A percentile compares a stretch with the other conserved stretches of the same genome.
Evolutionary conservation across 495 filamentous ascomycete species (phyloP).

Genomic region (Pseudevernia furfuracea): DNA sequence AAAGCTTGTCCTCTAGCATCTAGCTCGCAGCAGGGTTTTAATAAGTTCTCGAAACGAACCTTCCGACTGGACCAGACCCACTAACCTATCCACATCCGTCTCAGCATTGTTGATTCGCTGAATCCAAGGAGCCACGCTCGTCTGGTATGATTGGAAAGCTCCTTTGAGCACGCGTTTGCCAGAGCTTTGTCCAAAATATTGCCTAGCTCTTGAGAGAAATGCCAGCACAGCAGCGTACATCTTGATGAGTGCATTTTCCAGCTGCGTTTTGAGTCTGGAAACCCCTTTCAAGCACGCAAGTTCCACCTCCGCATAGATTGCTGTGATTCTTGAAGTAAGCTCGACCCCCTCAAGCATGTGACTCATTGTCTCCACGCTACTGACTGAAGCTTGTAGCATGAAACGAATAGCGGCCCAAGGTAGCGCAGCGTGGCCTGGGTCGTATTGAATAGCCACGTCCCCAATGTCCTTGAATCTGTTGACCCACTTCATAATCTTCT

Average conservation of each 20-base stretch:
- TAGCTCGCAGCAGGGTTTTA: not conserved
- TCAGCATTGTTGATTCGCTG: slow-evolving; percentile 5
- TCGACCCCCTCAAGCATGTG: slow-evolving; percentile 24
- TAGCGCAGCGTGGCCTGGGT: slow-evolving; percentile 24
- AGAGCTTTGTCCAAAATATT: slow-evolving; percentile 19
- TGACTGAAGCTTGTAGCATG: slow-evolving; percentile 14
- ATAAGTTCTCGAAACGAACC: not conserved
- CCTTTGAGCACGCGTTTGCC: slow-evolving; percentile 9
- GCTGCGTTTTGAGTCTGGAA: slow-evolving; percentile 20
- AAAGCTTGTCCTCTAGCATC: too few relatives aligned
- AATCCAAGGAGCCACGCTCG: slow-evolving; percentile 4
- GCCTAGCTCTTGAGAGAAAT: slow-evolving; percentile 21
- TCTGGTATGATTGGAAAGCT: slow-evolving; percentile 9
- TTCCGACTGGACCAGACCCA: slow-evolving; percentile 17
- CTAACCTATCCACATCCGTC: slow-evolving; percentile 15
- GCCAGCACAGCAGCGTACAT: slow-evolving; percentile 22
- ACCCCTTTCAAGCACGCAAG: slow-evolving; percentile 10
- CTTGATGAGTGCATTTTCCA: slow-evolving; percentile 23
- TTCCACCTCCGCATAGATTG: slow-evolving; percentile 23
- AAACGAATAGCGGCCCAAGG: slow-evolving; percentile 27
- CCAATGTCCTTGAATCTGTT: slow-evolving; percentile 22
- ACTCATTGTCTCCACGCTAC: slow-evolving; percentile 14
- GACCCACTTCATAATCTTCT: slow-evolving; percentile 21
- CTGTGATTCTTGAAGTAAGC: slow-evolving; percentile 16
- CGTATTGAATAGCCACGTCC: slow-evolving; percentile 20